phyloP scores from a whole-genome alignment of 208 protist genomes.

The Paratrypanosoma confusum region DNA sequence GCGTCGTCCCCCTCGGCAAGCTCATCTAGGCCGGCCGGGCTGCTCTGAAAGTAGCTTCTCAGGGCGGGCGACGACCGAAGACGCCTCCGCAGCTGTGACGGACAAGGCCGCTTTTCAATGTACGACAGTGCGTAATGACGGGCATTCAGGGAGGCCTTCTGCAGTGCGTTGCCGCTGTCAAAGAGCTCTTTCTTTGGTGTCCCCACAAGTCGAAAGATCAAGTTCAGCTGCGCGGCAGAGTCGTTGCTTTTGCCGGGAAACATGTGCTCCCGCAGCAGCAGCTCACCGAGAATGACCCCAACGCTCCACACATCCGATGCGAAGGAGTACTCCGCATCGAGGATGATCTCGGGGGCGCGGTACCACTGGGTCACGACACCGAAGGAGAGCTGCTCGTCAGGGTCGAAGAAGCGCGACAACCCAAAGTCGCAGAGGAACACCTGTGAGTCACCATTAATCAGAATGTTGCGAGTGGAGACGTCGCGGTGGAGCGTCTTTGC shows the following conservation, averaged over 20 bases:
- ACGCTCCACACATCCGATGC: constrained; percentile 84
- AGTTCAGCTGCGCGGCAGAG: constrained; percentile 88
- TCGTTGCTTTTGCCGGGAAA: constrained; percentile 89
- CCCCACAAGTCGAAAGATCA: constrained; percentile 89
- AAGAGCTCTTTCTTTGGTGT: constrained; percentile 86
- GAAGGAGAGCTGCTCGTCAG: constrained; percentile 85
- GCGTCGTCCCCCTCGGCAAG: constrained; percentile 1
- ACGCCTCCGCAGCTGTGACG: constrained; percentile 34
- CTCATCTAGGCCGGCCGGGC: constrained; percentile 46
- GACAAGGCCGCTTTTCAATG: constrained; percentile 44
- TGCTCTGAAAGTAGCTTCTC: constrained; percentile 43
- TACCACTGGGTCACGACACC: constrained; percentile 90
- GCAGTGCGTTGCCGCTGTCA: constrained; percentile 65
- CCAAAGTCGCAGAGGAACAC: constrained; percentile 89
- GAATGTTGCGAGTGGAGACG: constrained; percentile 82
- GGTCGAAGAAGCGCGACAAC: constrained; percentile 86
- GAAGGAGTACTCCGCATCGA: constrained; percentile 78
- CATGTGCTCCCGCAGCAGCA: constrained; percentile 83
- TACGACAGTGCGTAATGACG: constrained; percentile 67
- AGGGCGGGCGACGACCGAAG: constrained; percentile 39
- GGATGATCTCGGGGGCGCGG: constrained; percentile 86
- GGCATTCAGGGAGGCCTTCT: constrained; percentile 76
- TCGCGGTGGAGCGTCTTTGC: constrained; percentile 80
- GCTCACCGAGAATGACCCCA: constrained; percentile 85
- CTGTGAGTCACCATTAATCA: constrained; percentile 78